These are phyloP conservation scores for Ambrosia hybrid DNA, from an alignment of 140 eudicot species.

Conservation along the genomic window DNA sequence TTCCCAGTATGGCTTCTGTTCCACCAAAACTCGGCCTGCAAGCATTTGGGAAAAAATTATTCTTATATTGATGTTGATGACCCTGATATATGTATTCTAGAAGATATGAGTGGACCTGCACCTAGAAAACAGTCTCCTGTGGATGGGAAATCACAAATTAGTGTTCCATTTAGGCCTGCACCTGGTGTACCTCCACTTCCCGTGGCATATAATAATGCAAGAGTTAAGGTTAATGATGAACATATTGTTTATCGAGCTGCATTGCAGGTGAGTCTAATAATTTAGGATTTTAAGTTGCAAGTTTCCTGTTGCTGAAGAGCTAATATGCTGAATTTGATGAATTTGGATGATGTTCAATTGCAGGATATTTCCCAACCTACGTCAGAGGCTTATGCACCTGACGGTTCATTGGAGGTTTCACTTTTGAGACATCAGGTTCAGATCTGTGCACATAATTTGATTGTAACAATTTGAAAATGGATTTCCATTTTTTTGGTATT, in stretches of 20 bases:
- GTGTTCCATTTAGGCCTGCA: constrained; percentile 34
- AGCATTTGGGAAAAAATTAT: constrained; percentile 27
- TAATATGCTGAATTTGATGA: constrained; percentile 13
- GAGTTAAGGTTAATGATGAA: constrained; percentile 62
- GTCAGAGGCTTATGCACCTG: constrained; percentile 77
- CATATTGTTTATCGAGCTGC: constrained; percentile 55
- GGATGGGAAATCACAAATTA: constrained; percentile 38
- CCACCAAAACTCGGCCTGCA: constrained; percentile 31
- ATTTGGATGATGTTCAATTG: constrained; percentile 23
- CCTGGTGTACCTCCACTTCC: constrained; percentile 35
- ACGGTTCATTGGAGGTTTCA: constrained; percentile 68
- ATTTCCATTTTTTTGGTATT: not conserved
- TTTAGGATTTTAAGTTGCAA: constrained; percentile 19
- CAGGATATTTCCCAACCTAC: constrained; percentile 91
- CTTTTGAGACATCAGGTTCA: constrained; percentile 91
- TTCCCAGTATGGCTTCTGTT: constrained; percentile 24
- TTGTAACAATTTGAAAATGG: not conserved
- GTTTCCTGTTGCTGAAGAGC: not conserved
- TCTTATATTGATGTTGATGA: constrained; percentile 55
- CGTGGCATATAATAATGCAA: constrained; percentile 38
- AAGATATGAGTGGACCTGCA: constrained; percentile 68
- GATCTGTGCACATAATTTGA: not conserved
- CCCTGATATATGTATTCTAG: constrained; percentile 74
- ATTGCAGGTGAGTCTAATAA: constrained; percentile 53
- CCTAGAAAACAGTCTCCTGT: constrained; percentile 31